Base-by-base conservation (phyloP, 2,329 filamentous ascomycete species). In the Blumeriella jaapii region DNA sequence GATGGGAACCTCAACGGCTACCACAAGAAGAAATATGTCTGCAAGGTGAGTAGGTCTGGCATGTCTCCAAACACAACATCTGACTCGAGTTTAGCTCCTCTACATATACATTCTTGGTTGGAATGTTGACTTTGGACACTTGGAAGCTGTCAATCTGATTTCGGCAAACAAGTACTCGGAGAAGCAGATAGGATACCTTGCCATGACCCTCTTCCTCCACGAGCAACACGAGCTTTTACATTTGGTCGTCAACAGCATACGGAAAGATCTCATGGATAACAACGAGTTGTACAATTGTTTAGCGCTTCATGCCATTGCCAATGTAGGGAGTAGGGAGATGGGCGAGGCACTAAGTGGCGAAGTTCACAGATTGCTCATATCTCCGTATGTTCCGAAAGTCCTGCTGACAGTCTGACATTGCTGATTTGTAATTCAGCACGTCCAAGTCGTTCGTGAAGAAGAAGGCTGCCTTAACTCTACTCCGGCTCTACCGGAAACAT, bases 11-110 rank as follows among this genome's bases (percentile, higher is more conserved):
- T 98, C 39, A 94, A 81, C 57, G 93, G 91, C 48, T 98, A 98
- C 58, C 86, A 95, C 68, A 95, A 93, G 69, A 98, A 98, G 73
- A 98, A 98, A 82, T 98, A 98, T 59, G 91, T 98, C 49, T 98
- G 91, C 83, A 98, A 98, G 68, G 72, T 76, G 63, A 36, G 57
- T 31, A 30, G 13, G 38, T 16, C 32, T 6, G 8, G n/a, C n/a
- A 23, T 1, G 11, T 10, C 20, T 2, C 22, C 5, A 13, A 4
- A 2, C 17, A 12, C 6, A 17, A 9, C 4, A 9, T 25, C 40
- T 42, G 15, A 42, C 27, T 27, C 3, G 5, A 24, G 29, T 20
- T 18, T 41, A 51, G 77, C 75, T 98, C 49, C 69, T 98, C 43
- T 98, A 98, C 61, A 96, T 98, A 54, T 98, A 98, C 61, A 98